phyloP scores from a whole-genome alignment of 352 stramenopile species.

The Lagenidium sp. region DNA sequence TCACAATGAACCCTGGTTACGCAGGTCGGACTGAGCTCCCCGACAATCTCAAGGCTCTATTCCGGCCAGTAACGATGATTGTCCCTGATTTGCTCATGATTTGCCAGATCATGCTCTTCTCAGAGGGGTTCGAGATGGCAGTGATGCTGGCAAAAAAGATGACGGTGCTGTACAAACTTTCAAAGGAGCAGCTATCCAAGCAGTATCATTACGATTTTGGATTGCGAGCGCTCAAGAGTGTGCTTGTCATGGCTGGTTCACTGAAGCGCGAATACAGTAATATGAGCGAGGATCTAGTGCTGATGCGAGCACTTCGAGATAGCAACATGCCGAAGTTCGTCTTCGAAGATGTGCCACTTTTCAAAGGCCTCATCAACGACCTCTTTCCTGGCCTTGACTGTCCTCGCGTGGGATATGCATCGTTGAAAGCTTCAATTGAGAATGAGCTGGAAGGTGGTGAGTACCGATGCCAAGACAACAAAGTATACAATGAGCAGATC shows the following conservation, averaged over 20 bases:
- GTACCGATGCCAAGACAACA: constrained; percentile 54
- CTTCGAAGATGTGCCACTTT: constrained; percentile 93
- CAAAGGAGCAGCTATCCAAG: constrained; percentile 92
- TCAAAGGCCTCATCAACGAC: constrained; percentile 93
- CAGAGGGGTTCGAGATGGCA: constrained; percentile 88
- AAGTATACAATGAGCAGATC: constrained; percentile 85
- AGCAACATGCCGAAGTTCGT: constrained; percentile 97
- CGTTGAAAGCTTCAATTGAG: constrained; percentile 85
- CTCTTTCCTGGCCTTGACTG: constrained; percentile 93
- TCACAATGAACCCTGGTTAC: constrained; percentile 94
- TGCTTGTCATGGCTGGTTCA: constrained; percentile 91
- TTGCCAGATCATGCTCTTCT: constrained; percentile 94
- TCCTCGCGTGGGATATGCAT: constrained; percentile 88
- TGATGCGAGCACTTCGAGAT: constrained; percentile 93
- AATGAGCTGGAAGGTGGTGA: constrained; percentile 72
- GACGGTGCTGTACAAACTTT: constrained; percentile 94
- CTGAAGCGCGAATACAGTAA: constrained; percentile 91
- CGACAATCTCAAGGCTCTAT: constrained; percentile 91
- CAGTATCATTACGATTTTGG: constrained; percentile 96
- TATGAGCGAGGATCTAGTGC: constrained; percentile 92
- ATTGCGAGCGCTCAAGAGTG: constrained; percentile 90
- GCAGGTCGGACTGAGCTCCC: constrained; percentile 87
- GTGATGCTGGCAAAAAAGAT: constrained; percentile 90
- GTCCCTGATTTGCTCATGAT: constrained; percentile 89
- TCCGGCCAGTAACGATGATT: constrained; percentile 92